Evolutionary conservation across 208 protist genomes (phyloP).

Genomic region (Trichomonas vaginalis): DNA sequence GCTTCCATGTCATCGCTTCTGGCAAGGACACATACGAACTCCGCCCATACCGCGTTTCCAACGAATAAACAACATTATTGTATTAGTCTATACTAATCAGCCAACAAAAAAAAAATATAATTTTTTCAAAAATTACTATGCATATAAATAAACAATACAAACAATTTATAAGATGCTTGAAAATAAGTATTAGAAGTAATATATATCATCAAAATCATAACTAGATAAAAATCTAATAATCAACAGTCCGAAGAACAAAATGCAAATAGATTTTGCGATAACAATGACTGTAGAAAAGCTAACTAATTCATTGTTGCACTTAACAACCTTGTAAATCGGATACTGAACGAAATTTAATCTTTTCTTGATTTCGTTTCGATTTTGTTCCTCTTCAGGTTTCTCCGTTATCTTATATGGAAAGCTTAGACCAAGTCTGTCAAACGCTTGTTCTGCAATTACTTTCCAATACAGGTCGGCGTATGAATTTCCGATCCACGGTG

Average conservation of each 20-base stretch:
- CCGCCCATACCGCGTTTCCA: not conserved
- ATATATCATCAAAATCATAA: too few species aligned
- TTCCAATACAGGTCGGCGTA: not conserved
- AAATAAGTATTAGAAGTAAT: too few species aligned
- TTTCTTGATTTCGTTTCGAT: not conserved
- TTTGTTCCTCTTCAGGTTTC: not conserved
- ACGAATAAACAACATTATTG: not conserved
- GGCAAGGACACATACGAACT: not conserved
- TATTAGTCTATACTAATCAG: too few species aligned
- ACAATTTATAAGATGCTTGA: too few species aligned
- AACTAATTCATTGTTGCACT: not conserved
- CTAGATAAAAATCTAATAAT: too few species aligned
- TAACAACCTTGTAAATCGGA: not conserved
- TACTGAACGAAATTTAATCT: not conserved
- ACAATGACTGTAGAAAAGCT: not conserved
- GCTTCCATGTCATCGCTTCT: not conserved
- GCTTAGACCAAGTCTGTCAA: not conserved
- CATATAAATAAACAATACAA: too few species aligned
- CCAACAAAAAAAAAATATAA: too few species aligned
- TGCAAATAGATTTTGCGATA: not conserved
- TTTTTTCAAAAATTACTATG: too few species aligned
- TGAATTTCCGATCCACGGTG: not conserved
- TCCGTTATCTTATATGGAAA: not conserved
- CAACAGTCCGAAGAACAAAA: not conserved
- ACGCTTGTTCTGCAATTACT: not conserved